A percentile compares a stretch with the other conserved stretches of the same genome.
phyloP scores from a whole-genome alignment of 2,329 filamentous ascomycete genomes.

The Colletotrichum simmondsii region DNA sequence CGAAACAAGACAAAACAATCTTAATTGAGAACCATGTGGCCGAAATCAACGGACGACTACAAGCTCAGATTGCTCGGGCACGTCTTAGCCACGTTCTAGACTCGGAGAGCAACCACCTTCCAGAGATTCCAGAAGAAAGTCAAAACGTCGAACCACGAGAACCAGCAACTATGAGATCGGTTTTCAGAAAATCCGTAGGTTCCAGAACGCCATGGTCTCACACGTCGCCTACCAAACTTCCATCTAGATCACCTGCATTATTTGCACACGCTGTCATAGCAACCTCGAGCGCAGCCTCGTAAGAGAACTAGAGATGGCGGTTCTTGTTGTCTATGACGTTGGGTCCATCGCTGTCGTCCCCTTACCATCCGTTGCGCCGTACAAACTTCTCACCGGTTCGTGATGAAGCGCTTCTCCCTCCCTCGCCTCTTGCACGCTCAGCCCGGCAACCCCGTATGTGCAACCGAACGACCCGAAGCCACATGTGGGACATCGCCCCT shows the following conservation, averaged over 20 bases:
- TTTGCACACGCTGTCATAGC: constrained; percentile 3
- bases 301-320: neutral
- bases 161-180: neutral
- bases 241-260: neutral
- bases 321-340: neutral
- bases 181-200: neutral
- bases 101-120: neutral
- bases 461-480: constrained; percentile 4
- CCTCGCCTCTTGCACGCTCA: neutral
- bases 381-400: neutral
- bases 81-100: constrained; percentile 5
- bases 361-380: neutral
- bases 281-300: neutral
- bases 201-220: neutral
- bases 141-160: constrained; percentile 16
- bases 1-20: constrained; percentile 18
- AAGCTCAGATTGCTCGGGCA: neutral
- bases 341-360: neutral
- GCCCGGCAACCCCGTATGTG: neutral
- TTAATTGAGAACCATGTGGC: neutral
- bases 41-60: constrained; percentile 8
- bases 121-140: constrained; percentile 16
- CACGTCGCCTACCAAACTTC: neutral
- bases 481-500: neutral
- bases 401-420: neutral